Conservation (phyloP, 305 asterid genomes). For the Ajuga reptans region DNA sequence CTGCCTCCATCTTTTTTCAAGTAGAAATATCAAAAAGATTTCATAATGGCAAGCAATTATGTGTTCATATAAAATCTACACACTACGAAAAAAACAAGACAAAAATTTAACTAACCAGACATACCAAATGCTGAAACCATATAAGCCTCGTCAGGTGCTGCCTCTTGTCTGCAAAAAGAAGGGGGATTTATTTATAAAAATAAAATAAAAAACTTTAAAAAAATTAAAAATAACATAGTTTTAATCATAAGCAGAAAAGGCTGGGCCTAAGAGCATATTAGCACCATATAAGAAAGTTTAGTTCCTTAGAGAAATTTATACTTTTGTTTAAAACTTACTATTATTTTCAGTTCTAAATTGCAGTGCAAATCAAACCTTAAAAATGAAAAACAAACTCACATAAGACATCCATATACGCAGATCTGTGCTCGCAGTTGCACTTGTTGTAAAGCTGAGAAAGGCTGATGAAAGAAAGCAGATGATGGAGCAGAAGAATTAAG, state of each 20-base stretch:
- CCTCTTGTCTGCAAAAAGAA: slow-evolving; percentile 65
- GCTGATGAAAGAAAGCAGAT: slow-evolving; percentile 66
- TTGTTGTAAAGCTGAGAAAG: slow-evolving; percentile 94
- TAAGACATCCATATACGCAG: slow-evolving; percentile 92
- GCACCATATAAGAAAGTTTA: neutral
- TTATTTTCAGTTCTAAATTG: neutral
- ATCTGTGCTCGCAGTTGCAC: slow-evolving; percentile 96
- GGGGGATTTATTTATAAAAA: too few relatives aligned
- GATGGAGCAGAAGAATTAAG: slow-evolving; percentile 60
- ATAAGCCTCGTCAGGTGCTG: slow-evolving; percentile 90
- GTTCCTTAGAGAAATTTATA: neutral
- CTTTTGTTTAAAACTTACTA: neutral
- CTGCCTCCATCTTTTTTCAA: slow-evolving; percentile 63
- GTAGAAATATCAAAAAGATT: neutral
- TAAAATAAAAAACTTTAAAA: neutral
- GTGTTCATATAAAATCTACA: neutral
- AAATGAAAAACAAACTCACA: slow-evolving; percentile 51
- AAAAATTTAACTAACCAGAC: slow-evolving; percentile 36
- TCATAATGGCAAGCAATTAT: slow-evolving; percentile 15
- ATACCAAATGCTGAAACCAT: slow-evolving; percentile 91
- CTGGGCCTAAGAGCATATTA: neutral
- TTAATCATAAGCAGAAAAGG: neutral
- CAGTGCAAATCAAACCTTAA: neutral
- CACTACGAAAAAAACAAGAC: neutral
- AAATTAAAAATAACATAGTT: neutral